A percentile compares a stretch with the other conserved stretches of the same genome.
Evolutionary conservation across 2,329 filamentous ascomycete genomes (phyloP).

Genomic region (Elsinoe perseae): DNA sequence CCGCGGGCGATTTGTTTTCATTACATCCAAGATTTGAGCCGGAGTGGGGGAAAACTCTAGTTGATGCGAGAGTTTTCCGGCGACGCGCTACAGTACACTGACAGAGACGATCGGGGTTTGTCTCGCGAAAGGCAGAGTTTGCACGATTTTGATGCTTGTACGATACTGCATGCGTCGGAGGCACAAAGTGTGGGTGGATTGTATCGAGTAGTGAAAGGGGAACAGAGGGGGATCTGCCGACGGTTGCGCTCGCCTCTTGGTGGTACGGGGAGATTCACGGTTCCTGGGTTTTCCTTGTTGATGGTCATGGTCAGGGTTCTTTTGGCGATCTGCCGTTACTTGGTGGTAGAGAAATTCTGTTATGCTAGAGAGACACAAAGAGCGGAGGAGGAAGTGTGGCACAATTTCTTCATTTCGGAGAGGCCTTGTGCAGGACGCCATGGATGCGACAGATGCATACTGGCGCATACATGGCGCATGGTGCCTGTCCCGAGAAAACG

Average conservation of each 20-base stretch:
- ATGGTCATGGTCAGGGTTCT: not conserved
- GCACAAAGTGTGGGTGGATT: not conserved
- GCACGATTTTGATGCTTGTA: not conserved
- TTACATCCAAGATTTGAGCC: too few relatives aligned
- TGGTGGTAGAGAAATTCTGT: not conserved
- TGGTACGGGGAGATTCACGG: not conserved
- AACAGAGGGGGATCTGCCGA: not conserved
- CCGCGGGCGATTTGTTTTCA: too few relatives aligned
- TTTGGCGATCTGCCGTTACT: constrained; percentile 1
- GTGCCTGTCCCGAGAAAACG: constrained; percentile 6
- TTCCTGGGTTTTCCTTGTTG: too few relatives aligned
- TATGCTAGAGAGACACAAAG: not conserved
- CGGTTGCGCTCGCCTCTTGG: not conserved
- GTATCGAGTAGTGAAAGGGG: not conserved
- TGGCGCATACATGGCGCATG: too few relatives aligned
- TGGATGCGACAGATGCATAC: not conserved
- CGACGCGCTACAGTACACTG: too few relatives aligned
- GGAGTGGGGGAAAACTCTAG: too few relatives aligned
- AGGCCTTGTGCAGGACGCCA: not conserved
- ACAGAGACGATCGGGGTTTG: not conserved
- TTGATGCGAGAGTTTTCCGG: too few relatives aligned
- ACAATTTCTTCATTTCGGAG: not conserved
- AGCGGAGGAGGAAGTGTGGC: not conserved
- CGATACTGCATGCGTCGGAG: not conserved
- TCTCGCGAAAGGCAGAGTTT: not conserved